Conservation (phyloP, 768 basidiomycete genomes). For the Russula sp. region DNA sequence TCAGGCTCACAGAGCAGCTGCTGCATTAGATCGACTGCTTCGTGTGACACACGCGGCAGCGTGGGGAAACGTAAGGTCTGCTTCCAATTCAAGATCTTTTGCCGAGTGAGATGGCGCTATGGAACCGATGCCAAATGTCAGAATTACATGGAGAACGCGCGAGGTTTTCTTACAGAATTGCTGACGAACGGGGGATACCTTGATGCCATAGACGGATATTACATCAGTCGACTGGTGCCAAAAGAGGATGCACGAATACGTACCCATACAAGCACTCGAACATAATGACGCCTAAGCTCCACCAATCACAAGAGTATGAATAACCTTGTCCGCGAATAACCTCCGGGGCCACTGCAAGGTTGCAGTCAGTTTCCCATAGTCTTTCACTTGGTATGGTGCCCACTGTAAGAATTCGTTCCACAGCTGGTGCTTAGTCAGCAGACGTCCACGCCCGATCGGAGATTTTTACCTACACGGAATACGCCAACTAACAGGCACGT, state of each 20-base stretch:
- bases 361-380: not conserved
- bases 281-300: slow-evolving; percentile 96
- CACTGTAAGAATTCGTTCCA: slow-evolving; percentile 84
- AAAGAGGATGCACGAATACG: slow-evolving; percentile 29
- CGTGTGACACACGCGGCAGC: slow-evolving; percentile 77
- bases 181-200: slow-evolving; percentile 96
- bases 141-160: not conserved
- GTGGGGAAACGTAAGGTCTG: slow-evolving; percentile 82
- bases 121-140: slow-evolving; percentile 22
- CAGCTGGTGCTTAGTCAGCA: slow-evolving; percentile 46
- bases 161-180: slow-evolving; percentile 56
- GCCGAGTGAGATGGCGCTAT: slow-evolving; percentile 87
- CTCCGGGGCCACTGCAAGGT: slow-evolving; percentile 73
- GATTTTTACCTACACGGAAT: slow-evolving; percentile 65
- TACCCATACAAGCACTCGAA: slow-evolving; percentile 92
- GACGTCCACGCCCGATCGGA: slow-evolving; percentile 1
- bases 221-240: slow-evolving; percentile 16
- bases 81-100: slow-evolving; percentile 97
- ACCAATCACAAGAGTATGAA: slow-evolving; percentile 95
- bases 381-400: slow-evolving; percentile 29
- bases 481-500: slow-evolving; percentile 54
- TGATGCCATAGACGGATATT: slow-evolving; percentile 13
- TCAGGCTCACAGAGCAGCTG: slow-evolving; percentile 92
- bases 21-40: slow-evolving; percentile 83
- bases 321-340: slow-evolving; percentile 91